Evolutionary conservation across 2,329 filamentous ascomycete genomes (phyloP).

Genomic region (Colletotrichum phormii): DNA sequence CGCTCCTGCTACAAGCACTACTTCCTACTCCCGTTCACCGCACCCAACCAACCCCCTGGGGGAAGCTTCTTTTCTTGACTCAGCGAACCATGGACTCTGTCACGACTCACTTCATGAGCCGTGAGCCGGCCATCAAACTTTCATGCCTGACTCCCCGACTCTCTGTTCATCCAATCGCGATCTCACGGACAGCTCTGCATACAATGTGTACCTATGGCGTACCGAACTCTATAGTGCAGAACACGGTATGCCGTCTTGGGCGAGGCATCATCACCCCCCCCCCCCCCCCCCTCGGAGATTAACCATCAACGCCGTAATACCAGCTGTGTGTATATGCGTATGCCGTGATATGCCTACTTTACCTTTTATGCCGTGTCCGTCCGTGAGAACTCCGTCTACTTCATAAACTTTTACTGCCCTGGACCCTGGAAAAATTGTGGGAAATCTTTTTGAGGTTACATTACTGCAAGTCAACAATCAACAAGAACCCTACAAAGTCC

Average conservation of each 20-base stretch:
- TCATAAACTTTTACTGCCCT: background rate
- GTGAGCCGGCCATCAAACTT: background rate
- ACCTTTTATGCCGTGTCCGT: background rate
- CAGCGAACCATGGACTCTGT: no score
- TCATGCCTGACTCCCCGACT: background rate
- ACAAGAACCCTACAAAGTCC: background rate
- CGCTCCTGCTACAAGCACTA: slow-evolving; percentile 13
- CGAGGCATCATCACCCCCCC: background rate
- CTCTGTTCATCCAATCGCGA: background rate
- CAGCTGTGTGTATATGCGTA: background rate
- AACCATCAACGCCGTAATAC: background rate
- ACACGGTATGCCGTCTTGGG: background rate
- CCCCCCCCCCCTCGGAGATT: no score
- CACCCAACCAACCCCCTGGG: background rate
- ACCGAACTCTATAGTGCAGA: background rate
- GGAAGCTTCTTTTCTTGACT: background rate
- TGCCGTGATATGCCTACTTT: background rate
- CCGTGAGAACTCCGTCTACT: background rate
- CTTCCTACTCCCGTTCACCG: no score
- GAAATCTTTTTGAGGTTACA: background rate
- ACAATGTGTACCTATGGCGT: background rate
- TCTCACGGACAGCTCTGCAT: background rate
- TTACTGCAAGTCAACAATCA: slow-evolving; percentile 13
- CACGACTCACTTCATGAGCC: background rate
- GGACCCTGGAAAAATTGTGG: slow-evolving; percentile 5